Evolutionary conservation across 257 asterid genomes (phyloP), one percentile per base, ranked within the genome.

Genomic region (Echium plantagineum): DNA sequence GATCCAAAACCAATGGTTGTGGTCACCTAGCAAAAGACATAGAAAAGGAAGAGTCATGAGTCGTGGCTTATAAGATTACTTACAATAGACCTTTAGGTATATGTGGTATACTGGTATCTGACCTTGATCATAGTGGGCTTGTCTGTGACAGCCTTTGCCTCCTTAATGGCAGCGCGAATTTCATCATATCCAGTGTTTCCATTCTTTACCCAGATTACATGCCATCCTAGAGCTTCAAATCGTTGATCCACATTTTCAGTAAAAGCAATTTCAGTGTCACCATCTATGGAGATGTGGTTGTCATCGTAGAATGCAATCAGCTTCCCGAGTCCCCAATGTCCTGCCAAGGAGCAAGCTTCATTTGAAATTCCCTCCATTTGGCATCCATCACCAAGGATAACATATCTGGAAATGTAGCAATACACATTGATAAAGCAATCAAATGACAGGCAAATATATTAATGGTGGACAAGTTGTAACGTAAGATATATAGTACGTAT

Each of bases 271-370:
- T 84, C 94, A 2, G 95, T 87, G 79, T 87, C 88, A 69, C 95
- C 95, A 58, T 87, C 95, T 52, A 87, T 87, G 16, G 95, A 82
- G 73, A 87, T 87, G 75, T 87, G 95, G 59, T 87, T 87, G 73
- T 87, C 95, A 15, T 87, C 95, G 47, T 87, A 87, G 15, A 87
- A 77, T 21, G 95, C 95, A 72, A 87, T 87, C 69, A 87, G 68
- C 72, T 87, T 87, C 61, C 95, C 95, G 16, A 87, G 94, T 35
- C 95, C 95, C 95, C 95, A 87, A 51, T 87, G 95, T 7, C 83
- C 95, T 70, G 95, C 95, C 60, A 87, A 82, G 67, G 95, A 87
- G 77, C 82, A 75, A 21, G 83, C 95, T 74, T 87, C 95, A 30
- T 87, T 81, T 9, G 95, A 67, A 65, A 87, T 76, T 66, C 96